These are phyloP conservation scores for Fraxinus pennsylvanica DNA, from an alignment of 257 asterid genomes.

Conservation along the genomic window DNA sequence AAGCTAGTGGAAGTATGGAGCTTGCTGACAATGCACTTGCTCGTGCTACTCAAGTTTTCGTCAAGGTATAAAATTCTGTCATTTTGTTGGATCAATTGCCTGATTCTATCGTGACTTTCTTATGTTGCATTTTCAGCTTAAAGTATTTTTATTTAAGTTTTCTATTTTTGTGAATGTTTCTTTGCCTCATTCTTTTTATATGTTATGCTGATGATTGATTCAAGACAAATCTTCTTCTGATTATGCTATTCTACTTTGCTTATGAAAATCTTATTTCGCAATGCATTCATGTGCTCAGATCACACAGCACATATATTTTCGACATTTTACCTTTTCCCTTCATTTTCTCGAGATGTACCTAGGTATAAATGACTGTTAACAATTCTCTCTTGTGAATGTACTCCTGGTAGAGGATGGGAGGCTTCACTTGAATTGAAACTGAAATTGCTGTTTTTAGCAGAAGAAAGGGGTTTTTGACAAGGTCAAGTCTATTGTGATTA, in stretches of 20 bases:
- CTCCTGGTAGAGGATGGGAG: background rate
- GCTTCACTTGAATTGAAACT: background rate
- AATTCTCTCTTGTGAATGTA: background rate
- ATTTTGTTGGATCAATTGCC: background rate
- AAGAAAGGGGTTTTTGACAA: background rate
- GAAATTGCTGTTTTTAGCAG: background rate
- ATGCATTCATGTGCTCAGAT: background rate
- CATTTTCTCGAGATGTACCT: background rate
- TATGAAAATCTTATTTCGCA: background rate
- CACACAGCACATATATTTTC: conserved; percentile 4
- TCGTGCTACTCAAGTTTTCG: conserved; percentile 89
- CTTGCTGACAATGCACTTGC: conserved; percentile 94
- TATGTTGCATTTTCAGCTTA: background rate
- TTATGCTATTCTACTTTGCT: background rate
- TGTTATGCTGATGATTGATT: background rate
- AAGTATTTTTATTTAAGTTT: conserved; percentile 9
- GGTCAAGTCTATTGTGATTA: background rate
- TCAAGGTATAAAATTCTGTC: conserved; percentile 57
- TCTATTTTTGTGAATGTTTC: background rate
- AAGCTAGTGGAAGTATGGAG: conserved; percentile 84
- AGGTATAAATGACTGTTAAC: background rate
- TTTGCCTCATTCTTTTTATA: background rate
- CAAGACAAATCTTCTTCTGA: background rate
- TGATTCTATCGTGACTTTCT: background rate
- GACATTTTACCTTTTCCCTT: background rate